Evolutionary conservation across 169 alveolate species (phyloP), one percentile per base, ranked within the genome.

Genomic region (Blepharisma undulans): DNA sequence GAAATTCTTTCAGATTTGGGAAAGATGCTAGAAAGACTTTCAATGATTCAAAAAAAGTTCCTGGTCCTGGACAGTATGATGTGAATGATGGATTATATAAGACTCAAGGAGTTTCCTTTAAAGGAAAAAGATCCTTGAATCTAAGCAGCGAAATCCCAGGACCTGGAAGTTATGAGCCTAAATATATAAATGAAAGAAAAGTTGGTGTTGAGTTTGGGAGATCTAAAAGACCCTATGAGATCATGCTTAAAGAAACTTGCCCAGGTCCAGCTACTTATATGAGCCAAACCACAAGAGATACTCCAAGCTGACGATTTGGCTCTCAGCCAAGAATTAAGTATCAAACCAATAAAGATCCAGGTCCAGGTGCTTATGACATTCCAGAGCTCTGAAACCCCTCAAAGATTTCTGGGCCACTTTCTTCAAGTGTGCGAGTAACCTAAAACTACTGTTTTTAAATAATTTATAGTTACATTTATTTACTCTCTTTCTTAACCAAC

Each of bases 51-150:
- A 74, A 74, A 74, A 29, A 18, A 6, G 48, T 74, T 74, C 87
- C 87, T 29, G 87, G 87, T 25, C 87, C 87, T 25, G 87, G 87
- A 72, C 87, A 79, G 27, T 79, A 79, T 33, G 34, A 32, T 74
- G 29, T 74, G 18, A 22, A 18, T 5, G 66, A 48, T 48, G 66
- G 66, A 12, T 48, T 48, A 48, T 48, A 48, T 48, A 48, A 48
- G 66, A 48, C 66, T 48, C 66, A 48, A 48, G 66, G 66, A 3
- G 66, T 48, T 48, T 48, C 66, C 66, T 48, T 48, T 48, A 48
- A 48, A 48, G 66, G 66, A 48, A 48, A 48, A 48, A 48, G 66
- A 48, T 48, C 66, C 14, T 48, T 48, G 66, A 48, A 48, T 18
- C 12, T 48, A 48, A 48, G 66, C 34, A 78, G 29, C 8, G 60